Evolutionary conservation across 805 yeast species (phyloP), one percentile per base, ranked within the genome.

Genomic region (Candida easanensis): DNA sequence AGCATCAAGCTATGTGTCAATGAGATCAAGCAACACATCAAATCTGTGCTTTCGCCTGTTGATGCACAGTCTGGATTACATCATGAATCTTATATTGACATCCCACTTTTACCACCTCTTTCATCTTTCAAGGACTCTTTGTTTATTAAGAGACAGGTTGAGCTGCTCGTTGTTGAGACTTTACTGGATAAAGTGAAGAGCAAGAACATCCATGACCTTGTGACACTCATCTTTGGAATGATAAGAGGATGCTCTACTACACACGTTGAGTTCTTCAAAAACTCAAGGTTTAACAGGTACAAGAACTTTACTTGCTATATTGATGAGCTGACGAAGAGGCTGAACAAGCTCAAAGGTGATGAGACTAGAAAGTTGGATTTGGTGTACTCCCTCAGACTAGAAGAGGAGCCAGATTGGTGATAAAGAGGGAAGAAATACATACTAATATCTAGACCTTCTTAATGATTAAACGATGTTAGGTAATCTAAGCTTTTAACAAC

Each of bases 121-220:
- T 61, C 73, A 2, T 57, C 71, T 3, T 54, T 62, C 31, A 62
- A 62, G 33, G 70, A 71, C 49, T 61, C 63, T 0, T 39, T 56
- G 1, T 64, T 60, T 44, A 62, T 69, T 1, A 61, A 63, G 45
- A 55, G 68, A 30, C 62, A 66, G 42, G 62, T 68, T 4, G 74
- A 71, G 44, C 38, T 65, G 16, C 35, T 62, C 9, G 51, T 68
- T 4, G 46, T 63, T 7, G 48, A 49, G 15, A 38, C 44, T 1
- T 23, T 49, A 16, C 6, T 19, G 18, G 36, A 31, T 23, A 16
- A 40, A 3, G 36, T 28, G n/a, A 33, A 19, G 5, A 45, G 41
- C 4, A 17, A 37, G 2, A 30, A 35, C 17, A 35, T 50, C 10
- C 45, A 39, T 11, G 53, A 45, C 19, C 26, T 54, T 23, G 45